Evolutionary conservation across 345 rosid species (phyloP).

Genomic region (Rhizophora mangle): DNA sequence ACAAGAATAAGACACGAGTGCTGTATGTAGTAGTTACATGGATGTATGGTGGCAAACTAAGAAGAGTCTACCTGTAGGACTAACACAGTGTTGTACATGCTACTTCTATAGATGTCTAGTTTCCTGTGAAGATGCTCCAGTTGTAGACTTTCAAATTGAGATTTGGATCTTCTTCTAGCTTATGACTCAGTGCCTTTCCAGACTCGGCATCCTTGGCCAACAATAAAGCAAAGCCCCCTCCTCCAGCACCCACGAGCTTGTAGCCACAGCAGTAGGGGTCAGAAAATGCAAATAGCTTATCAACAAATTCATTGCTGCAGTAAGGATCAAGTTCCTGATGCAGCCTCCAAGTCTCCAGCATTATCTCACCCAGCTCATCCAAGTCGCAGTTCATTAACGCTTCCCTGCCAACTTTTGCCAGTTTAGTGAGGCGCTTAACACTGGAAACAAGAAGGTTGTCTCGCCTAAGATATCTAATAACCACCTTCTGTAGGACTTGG

Average conservation of each 20-base stretch:
- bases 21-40: neutral
- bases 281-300: slow-evolving; percentile 57
- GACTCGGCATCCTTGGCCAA: slow-evolving; percentile 55
- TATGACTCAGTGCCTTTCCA: slow-evolving; percentile 46
- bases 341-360: slow-evolving; percentile 90
- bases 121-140: slow-evolving; percentile 48
- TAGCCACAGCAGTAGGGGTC: slow-evolving; percentile 81
- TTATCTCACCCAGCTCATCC: slow-evolving; percentile 80
- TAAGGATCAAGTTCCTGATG: slow-evolving; percentile 96
- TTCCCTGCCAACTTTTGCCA: slow-evolving; percentile 84
- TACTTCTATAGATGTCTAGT: slow-evolving; percentile 1
- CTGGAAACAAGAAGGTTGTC: slow-evolving; percentile 81
- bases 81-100: neutral
- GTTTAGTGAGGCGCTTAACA: slow-evolving; percentile 76
- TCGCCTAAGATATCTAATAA: slow-evolving; percentile 69
- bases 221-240: slow-evolving; percentile 84
- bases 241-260: slow-evolving; percentile 98
- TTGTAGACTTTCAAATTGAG: slow-evolving; percentile 57
- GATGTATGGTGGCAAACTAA: neutral
- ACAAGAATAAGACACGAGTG: neutral
- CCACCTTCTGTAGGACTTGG: slow-evolving; percentile 89
- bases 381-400: slow-evolving; percentile 81
- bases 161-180: slow-evolving; percentile 45
- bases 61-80: neutral
- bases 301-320: slow-evolving; percentile 90